Evolutionary conservation across 1,139 yeast genomes (phyloP).

Genomic region (Lodderomyces orthopsilosis): DNA sequence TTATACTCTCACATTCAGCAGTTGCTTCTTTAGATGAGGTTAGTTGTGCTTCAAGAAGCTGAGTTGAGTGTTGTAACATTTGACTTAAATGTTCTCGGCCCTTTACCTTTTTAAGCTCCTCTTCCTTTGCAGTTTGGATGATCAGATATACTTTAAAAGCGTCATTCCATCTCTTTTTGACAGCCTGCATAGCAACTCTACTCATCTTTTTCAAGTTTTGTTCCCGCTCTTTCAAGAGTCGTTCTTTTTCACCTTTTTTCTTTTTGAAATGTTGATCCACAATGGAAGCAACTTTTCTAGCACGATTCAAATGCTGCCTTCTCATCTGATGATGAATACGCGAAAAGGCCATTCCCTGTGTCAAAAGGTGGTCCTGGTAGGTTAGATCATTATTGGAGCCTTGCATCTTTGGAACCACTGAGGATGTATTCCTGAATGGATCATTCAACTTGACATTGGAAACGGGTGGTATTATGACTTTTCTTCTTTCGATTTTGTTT

Average conservation of each 20-base stretch:
- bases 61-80: constrained; percentile 89
- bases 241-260: constrained; percentile 84
- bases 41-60: constrained; percentile 81
- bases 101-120: constrained; percentile 65
- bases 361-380: constrained; percentile 67
- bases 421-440: constrained; percentile 38
- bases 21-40: constrained; percentile 32
- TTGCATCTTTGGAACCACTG: constrained; percentile 38
- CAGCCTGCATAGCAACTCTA: constrained; percentile 76
- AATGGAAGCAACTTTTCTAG: constrained; percentile 75
- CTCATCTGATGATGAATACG: constrained; percentile 68
- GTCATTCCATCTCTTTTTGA: constrained; percentile 84
- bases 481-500: constrained; percentile 43
- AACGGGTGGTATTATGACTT: constrained; percentile 43
- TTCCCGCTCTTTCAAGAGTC: constrained; percentile 69
- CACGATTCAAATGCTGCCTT: constrained; percentile 61
- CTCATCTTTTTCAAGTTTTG: constrained; percentile 68
- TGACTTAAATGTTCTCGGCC: constrained; percentile 88
- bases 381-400: constrained; percentile 48
- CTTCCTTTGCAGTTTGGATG: constrained; percentile 54
- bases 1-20: constrained; percentile 16
- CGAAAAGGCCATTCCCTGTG: constrained; percentile 75
- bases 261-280: constrained; percentile 84
- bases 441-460: constrained; percentile 39
- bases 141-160: constrained; percentile 79